phyloP scores from a whole-genome alignment of 495 filamentous ascomycete species.

The Penicillium salamii region DNA sequence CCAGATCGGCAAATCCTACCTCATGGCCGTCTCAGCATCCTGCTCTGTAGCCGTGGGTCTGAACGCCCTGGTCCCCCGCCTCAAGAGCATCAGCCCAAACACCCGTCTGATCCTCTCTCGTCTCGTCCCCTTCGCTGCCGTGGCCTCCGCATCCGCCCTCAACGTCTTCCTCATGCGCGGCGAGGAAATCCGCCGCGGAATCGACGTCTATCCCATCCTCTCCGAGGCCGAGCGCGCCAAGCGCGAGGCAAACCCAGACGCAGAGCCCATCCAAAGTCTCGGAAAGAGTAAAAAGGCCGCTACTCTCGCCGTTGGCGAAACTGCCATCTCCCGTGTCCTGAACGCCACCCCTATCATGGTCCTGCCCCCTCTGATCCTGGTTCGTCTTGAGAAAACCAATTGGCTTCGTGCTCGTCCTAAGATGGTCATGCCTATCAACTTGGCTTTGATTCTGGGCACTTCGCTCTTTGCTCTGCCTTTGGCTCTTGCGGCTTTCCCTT shows the following conservation, averaged over 20 bases:
- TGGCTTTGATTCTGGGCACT: constrained; percentile 77
- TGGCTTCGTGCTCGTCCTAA: constrained; percentile 74
- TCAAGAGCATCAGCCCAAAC: constrained; percentile 70
- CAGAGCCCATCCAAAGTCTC: constrained; percentile 56
- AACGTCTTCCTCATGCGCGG: constrained; percentile 98
- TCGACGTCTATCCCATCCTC: constrained; percentile 86
- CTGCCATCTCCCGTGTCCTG: constrained; percentile 80
- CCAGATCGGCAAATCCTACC: constrained; percentile 84
- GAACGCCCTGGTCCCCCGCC: constrained; percentile 80
- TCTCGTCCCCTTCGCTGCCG: constrained; percentile 92
- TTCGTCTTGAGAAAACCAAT: constrained; percentile 71
- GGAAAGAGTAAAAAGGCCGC: constrained; percentile 88
- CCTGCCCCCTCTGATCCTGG: constrained; percentile 77
- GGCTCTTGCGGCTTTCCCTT: constrained; percentile 84
- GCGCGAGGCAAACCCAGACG: constrained; percentile 50
- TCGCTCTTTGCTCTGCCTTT: constrained; percentile 76
- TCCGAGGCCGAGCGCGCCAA: constrained; percentile 35
- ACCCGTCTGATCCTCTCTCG: constrained; percentile 72
- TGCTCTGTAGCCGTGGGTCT: constrained; percentile 94
- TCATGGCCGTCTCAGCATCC: constrained; percentile 85
- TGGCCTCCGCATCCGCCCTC: constrained; percentile 81
- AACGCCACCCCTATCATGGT: constrained; percentile 98
- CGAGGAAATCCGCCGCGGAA: constrained; percentile 88
- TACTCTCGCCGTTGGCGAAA: constrained; percentile 84
- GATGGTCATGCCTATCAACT: constrained; percentile 72